phyloP scores from a whole-genome alignment of 257 asterid species.

The Jaltomata sinuosa region DNA sequence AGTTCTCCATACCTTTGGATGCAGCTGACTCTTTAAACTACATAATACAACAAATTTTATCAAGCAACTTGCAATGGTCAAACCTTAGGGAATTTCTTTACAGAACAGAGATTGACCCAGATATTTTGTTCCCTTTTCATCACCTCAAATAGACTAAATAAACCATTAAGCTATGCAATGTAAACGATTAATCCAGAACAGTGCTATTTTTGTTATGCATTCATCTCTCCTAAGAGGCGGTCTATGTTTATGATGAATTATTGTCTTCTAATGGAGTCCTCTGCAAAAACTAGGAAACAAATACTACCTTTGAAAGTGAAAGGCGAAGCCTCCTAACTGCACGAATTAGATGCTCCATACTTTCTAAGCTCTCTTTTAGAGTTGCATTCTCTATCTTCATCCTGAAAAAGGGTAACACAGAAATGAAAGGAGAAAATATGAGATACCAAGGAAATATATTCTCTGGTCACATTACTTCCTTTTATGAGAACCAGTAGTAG shows the following conservation, averaged over 20 bases:
- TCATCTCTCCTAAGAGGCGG: neutral
- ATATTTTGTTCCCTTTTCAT: neutral
- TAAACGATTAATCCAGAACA: neutral
- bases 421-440: neutral
- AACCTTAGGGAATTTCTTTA: neutral
- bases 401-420: slow-evolving; percentile 32
- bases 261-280: neutral
- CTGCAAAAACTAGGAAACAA: neutral
- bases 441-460: neutral
- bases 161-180: neutral
- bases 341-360: slow-evolving; percentile 84
- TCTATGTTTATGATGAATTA: neutral
- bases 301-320: slow-evolving; percentile 61
- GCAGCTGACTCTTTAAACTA: slow-evolving; percentile 44
- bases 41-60: neutral
- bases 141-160: neutral
- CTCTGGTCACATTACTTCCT: neutral
- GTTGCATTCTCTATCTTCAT: slow-evolving; percentile 91
- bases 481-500: neutral
- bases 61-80: neutral
- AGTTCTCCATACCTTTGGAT: slow-evolving; percentile 6
- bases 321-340: slow-evolving; percentile 65
- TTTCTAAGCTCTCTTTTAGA: slow-evolving; percentile 87
- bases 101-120: neutral
- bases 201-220: neutral